These are phyloP conservation scores for Herpetomonas samuelpessoai DNA, from an alignment of 208 protist species.

Conservation along the genomic window DNA sequence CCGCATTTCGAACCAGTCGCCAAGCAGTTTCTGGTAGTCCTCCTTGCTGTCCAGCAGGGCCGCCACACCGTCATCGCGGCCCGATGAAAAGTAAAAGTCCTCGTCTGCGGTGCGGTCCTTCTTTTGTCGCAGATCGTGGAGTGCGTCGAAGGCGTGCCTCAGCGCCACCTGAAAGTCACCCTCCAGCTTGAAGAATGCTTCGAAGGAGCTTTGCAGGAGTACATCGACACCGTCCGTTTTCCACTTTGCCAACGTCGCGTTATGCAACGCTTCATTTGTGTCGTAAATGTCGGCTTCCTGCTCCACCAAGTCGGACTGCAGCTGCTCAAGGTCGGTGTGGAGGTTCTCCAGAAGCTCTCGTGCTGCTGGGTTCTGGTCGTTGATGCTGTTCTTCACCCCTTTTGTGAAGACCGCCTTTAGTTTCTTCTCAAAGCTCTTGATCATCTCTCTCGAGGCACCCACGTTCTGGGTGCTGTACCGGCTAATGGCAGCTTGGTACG, in stretches of 20 bases:
- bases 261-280: constrained; percentile 59
- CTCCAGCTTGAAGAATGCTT: constrained; percentile 72
- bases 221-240: constrained; percentile 74
- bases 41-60: constrained; percentile 72
- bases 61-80: constrained; percentile 38
- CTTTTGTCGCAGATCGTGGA: constrained; percentile 60
- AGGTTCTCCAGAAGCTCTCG: background rate
- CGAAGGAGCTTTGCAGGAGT: constrained; percentile 72
- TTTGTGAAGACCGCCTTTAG: constrained; percentile 50
- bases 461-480: constrained; percentile 40
- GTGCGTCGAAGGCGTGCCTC: constrained; percentile 63
- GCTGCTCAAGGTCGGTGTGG: constrained; percentile 25
- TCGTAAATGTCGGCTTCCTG: constrained; percentile 78
- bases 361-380: background rate
- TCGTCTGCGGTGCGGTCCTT: constrained; percentile 44
- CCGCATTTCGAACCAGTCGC: constrained; percentile 78
- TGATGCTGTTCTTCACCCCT: constrained; percentile 10
- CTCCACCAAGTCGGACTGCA: constrained; percentile 65
- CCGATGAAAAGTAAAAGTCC: constrained; percentile 27
- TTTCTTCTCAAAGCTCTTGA: constrained; percentile 59
- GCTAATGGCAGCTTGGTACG: constrained; percentile 35
- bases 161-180: constrained; percentile 67
- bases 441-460: constrained; percentile 35
- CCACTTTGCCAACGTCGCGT: constrained; percentile 66
- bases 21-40: constrained; percentile 74